These are phyloP conservation scores for Pestalotiopsis sp. DNA, from an alignment of 2,329 filamentous ascomycete genomes.

Conservation along the genomic window DNA sequence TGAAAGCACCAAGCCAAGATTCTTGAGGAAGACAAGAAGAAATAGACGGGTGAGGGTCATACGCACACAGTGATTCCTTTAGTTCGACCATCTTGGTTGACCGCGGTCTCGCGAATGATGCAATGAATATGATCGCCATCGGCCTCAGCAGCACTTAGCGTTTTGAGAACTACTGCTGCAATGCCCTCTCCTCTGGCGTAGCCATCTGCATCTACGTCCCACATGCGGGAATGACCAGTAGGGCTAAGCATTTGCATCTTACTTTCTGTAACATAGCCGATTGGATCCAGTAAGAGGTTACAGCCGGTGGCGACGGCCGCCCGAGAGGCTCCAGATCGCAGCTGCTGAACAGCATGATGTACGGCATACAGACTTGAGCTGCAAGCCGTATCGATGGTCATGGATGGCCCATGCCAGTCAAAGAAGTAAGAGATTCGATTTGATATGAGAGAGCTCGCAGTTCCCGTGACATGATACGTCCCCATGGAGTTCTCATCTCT, in stretches of 20 bases:
- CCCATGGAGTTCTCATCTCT: background rate
- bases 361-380: constrained; percentile 5
- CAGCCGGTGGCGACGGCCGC: background rate
- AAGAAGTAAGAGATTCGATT: constrained; percentile 8
- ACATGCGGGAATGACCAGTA: constrained; percentile 32
- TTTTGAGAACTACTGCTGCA: constrained; percentile 47
- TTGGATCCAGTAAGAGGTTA: background rate
- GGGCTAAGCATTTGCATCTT: constrained; percentile 28
- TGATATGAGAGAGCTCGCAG: background rate
- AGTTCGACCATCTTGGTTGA: constrained; percentile 39
- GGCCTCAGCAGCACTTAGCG: constrained; percentile 42
- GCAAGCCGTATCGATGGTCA: constrained; percentile 12
- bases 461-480: background rate
- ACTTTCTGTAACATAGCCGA: background rate
- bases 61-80: constrained; percentile 42
- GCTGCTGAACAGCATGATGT: background rate
- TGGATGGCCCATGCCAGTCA: constrained; percentile 9
- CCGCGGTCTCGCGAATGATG: constrained; percentile 32
- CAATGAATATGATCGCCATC: constrained; percentile 46
- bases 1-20: too few species aligned
- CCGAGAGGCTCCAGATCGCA: background rate
- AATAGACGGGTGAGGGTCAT: background rate
- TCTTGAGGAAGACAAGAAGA: too few species aligned
- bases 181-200: constrained; percentile 54
- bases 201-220: constrained; percentile 46